A percentile compares a stretch with the other conserved stretches of the same genome.
These are phyloP conservation scores for Sarcodon sp. DNA, from an alignment of 768 basidiomycete species.

Conservation along the genomic window DNA sequence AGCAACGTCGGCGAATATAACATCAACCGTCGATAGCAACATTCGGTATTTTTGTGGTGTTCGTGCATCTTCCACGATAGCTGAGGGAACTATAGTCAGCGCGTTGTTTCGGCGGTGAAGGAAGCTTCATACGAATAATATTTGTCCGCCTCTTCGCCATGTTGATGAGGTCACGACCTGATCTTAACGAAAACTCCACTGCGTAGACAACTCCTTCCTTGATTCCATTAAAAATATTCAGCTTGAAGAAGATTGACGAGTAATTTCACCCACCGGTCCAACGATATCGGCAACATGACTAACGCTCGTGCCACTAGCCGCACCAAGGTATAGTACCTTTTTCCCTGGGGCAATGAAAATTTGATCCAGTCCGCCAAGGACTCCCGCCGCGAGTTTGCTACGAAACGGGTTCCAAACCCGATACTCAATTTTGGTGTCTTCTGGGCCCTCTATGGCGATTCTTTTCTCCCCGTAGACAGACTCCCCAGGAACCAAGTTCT, in stretches of 20 bases:
- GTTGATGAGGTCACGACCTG: constrained; percentile 94
- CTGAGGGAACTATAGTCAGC: constrained; percentile 21
- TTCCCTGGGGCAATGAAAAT: constrained; percentile 89
- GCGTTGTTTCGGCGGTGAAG: neutral
- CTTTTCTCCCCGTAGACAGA: constrained; percentile 98
- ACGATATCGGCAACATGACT: constrained; percentile 99
- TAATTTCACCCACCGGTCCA: constrained; percentile 62
- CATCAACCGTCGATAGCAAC: constrained; percentile 90
- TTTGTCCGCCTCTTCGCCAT: constrained; percentile 99
- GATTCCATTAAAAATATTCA: constrained; percentile 5
- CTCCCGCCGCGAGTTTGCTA: constrained; percentile 91
- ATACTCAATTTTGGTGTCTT: constrained; percentile 86
- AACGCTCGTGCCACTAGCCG: constrained; percentile 95
- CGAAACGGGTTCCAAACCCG: constrained; percentile 99
- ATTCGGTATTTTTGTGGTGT: constrained; percentile 95
- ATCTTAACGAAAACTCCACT: constrained; percentile 94
- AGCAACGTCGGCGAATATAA: constrained; percentile 96
- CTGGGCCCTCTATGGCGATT: constrained; percentile 70
- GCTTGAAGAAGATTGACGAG: constrained; percentile 3
- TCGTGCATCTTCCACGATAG: constrained; percentile 96
- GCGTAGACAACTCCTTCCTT: constrained; percentile 96
- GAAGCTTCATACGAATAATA: constrained; percentile 71
- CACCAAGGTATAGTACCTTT: constrained; percentile 96
- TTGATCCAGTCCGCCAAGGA: constrained; percentile 87
- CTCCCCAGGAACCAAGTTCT: constrained; percentile 95